A percentile compares a stretch with the other conserved stretches of the same genome.
These are phyloP conservation scores for Bonia amplexicaulis DNA, from an alignment of 176 grass and related monocot species.

Conservation along the genomic window DNA sequence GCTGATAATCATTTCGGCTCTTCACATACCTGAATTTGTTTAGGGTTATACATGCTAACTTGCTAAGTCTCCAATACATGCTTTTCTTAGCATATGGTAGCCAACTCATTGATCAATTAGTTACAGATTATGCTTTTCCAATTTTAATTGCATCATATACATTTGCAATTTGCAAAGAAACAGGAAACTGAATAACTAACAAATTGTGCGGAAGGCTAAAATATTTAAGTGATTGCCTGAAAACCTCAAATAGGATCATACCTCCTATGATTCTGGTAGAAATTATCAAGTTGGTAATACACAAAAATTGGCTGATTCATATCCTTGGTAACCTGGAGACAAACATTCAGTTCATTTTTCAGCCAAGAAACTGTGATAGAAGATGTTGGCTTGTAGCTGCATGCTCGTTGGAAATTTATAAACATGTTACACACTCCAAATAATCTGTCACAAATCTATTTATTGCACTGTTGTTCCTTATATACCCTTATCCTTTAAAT, in stretches of 20 bases:
- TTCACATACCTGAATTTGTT: constrained; percentile 80
- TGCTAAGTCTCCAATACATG: constrained; percentile 2
- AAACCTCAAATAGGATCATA: constrained; percentile 36
- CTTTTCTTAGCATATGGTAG: not conserved
- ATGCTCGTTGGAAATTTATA: not conserved
- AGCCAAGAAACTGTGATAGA: not conserved
- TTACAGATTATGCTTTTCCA: not conserved
- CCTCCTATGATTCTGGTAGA: constrained; percentile 99
- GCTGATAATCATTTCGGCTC: constrained; percentile 81
- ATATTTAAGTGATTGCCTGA: not conserved
- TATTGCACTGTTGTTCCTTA: constrained; percentile 2
- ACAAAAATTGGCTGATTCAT: constrained; percentile 92
- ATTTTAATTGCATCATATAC: not conserved
- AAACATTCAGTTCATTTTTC: not conserved
- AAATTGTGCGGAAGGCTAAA: not conserved
- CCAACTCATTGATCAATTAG: not conserved
- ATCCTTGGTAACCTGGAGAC: constrained; percentile 66
- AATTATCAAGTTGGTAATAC: constrained; percentile 96
- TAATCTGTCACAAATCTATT: not conserved
- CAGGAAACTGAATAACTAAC: not conserved
- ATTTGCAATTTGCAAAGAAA: not conserved
- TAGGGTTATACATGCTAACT: not conserved
- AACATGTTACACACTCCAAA: not conserved
- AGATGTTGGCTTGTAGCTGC: not conserved
- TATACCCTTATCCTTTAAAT: not conserved